Evolutionary conservation across 1,284 basidiomycete species (phyloP).

Genomic region (Amylostereum areolatum): DNA sequence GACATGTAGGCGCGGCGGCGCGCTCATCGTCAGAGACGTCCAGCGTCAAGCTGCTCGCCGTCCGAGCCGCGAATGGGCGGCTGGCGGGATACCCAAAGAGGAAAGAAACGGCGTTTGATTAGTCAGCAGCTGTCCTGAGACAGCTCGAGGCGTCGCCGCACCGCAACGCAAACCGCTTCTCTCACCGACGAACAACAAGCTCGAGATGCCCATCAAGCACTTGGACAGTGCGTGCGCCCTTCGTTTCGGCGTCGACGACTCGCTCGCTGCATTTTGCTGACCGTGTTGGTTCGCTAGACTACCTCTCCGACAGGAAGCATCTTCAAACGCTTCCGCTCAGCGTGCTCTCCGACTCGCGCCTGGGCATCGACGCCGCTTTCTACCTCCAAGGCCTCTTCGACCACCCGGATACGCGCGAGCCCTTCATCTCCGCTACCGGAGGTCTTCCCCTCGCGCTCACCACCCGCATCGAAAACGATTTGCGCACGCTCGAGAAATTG

Average conservation of each 20-base stretch:
- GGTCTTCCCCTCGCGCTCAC: constrained; percentile 86
- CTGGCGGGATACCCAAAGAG: no score
- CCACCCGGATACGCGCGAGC: constrained; percentile 74
- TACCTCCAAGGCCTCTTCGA: constrained; percentile 84
- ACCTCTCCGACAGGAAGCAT: constrained; percentile 84
- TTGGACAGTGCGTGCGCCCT: constrained; percentile 38
- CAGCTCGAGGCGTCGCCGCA: no score
- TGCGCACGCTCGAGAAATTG: constrained; percentile 84
- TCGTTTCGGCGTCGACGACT: background rate
- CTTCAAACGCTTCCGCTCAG: constrained; percentile 78
- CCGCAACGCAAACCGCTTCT: no score
- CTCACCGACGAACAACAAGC: no score
- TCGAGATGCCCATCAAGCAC: constrained; percentile 46
- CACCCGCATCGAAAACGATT: constrained; percentile 85
- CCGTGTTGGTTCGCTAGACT: constrained; percentile 41
- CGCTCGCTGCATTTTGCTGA: background rate
- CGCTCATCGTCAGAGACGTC: no score
- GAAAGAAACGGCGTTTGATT: no score
- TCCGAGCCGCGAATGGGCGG: no score
- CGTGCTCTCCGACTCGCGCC: constrained; percentile 84
- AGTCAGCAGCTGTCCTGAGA: no score
- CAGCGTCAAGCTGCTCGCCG: no score
- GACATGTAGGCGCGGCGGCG: no score
- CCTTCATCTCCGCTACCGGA: constrained; percentile 89
- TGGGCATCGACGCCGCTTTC: constrained; percentile 94